Evolutionary conservation across 345 rosid genomes (phyloP), one percentile per base, ranked within the genome.

Genomic region (Lagerstroemia speciosa): DNA sequence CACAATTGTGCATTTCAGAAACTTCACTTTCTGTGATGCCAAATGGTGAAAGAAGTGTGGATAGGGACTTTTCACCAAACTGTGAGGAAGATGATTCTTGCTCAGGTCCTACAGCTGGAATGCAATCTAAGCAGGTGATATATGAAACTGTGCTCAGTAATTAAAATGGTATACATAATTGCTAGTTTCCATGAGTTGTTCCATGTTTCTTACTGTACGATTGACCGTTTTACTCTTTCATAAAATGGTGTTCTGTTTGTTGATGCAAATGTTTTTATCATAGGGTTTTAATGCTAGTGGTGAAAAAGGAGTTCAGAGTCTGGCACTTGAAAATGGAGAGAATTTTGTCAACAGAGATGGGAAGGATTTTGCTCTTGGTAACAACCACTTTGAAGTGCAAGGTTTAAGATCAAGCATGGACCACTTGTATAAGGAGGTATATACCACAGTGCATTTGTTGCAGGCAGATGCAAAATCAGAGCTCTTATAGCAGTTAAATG

Each of bases 341-440:
- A 80, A 60, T 72, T 76, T 65, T n/a, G 73, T 76, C 69, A 68
- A 76, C 3, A 66, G 69, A 69, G 90, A 84, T 74, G 76, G 67
- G 50, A 83, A 81, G 65, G 83, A 85, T 67, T 73, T 84, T 63
- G 81, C 83, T 74, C 69, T 85, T 67, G 67, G 78, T 75, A 85
- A 81, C 65, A 90, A 82, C 65, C 85, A 65, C 33, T 83, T 89
- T 67, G 88, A 85, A 84, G 87, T 86, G 65, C 78, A 83, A 80
- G 85, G 85, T 65, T 78, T 94, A 68, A 83, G 80, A 81, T 88
- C 90, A 58, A 88, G 97, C 89, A 81, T 94, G 96, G 96, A 91
- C 72, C 88, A 82, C 80, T 79, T 94, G 46, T 87, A 81, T 77
- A 78, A 82, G 77, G 97, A 94, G 99, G 99, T 94, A 79, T 33